phyloP scores from a whole-genome alignment of 2,329 filamentous ascomycete genomes.

The Calonectria multiphialidica region DNA sequence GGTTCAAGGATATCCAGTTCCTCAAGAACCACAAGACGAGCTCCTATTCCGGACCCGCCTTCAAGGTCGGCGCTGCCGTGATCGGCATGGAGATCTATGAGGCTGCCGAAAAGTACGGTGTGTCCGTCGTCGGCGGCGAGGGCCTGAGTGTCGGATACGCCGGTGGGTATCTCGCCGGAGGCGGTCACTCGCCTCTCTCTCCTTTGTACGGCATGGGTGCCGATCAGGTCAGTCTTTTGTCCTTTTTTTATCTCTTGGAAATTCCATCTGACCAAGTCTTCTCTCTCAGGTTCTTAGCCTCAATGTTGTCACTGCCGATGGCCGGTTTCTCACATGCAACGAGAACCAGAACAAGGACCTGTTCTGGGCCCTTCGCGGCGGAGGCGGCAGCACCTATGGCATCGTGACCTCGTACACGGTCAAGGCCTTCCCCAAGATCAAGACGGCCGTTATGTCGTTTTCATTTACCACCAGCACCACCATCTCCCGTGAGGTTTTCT shows the following conservation, averaged over 20 bases:
- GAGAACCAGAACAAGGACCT: constrained; percentile 40
- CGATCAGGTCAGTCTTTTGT: constrained; percentile 33
- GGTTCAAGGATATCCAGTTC: constrained; percentile 57
- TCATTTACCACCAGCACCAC: constrained; percentile 31
- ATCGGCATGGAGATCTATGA: constrained; percentile 65
- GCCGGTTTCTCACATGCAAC: constrained; percentile 30
- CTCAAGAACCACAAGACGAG: constrained; percentile 34
- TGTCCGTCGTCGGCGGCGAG: constrained; percentile 66
- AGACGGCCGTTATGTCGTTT: constrained; percentile 37
- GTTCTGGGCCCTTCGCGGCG: constrained; percentile 55
- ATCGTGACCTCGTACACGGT: constrained; percentile 49
- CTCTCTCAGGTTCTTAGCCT: not conserved
- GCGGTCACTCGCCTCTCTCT: constrained; percentile 37
- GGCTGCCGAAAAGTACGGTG: constrained; percentile 58
- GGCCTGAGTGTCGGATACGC: constrained; percentile 48
- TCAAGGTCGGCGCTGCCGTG: constrained; percentile 68
- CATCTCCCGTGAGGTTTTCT: constrained; percentile 32
- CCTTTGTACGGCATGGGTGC: constrained; percentile 34
- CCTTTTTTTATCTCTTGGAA: no score
- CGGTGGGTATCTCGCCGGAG: constrained; percentile 37
- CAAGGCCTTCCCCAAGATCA: constrained; percentile 52
- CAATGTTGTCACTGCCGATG: constrained; percentile 15
- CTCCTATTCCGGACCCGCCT: constrained; percentile 58
- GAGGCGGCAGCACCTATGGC: constrained; percentile 52
- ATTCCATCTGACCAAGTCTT: not conserved